Evolutionary conservation across 371 early-diverging fungal genomes (phyloP).

Genomic region (Phascolomyces articulosus): DNA sequence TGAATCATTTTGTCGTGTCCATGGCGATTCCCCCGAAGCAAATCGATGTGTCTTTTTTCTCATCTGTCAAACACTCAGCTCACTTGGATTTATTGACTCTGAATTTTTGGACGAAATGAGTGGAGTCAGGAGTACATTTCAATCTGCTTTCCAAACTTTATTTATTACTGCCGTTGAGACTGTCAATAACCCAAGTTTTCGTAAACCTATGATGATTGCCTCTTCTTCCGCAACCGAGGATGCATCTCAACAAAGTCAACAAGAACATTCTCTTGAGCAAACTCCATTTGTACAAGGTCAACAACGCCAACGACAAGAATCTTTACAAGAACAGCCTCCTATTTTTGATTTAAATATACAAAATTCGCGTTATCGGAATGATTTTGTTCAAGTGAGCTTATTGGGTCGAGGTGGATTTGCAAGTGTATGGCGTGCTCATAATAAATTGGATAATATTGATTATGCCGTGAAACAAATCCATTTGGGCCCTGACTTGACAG

Average conservation of each 20-base stretch:
- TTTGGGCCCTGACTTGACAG: slow-evolving; percentile 43
- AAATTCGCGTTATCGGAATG: slow-evolving; percentile 79
- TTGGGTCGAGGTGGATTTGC: slow-evolving; percentile 97
- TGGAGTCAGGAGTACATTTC: slow-evolving; percentile 77
- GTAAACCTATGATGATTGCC: slow-evolving; percentile 7
- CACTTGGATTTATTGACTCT: slow-evolving; percentile 79
- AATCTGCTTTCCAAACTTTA: slow-evolving; percentile 80
- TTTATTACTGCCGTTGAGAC: slow-evolving; percentile 79
- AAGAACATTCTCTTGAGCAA: too few species aligned
- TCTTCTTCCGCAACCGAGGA: background rate
- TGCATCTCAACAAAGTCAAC: background rate
- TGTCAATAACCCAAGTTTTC: slow-evolving; percentile 43
- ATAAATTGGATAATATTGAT: slow-evolving; percentile 80
- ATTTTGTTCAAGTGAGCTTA: slow-evolving; percentile 77
- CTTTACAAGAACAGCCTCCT: background rate
- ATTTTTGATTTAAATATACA: slow-evolving; percentile 48
- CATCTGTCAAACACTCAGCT: slow-evolving; percentile 65
- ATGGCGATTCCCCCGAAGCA: slow-evolving; percentile 82
- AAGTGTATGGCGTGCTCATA: slow-evolving; percentile 72
- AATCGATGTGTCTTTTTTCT: slow-evolving; percentile 83
- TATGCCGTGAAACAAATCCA: slow-evolving; percentile 92
- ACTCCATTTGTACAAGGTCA: background rate
- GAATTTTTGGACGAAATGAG: slow-evolving; percentile 83
- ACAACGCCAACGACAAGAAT: background rate
- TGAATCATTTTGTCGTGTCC: slow-evolving; percentile 87